Base-by-base conservation (phyloP, 495 filamentous ascomycete species). In the Xylaria nigripes region DNA sequence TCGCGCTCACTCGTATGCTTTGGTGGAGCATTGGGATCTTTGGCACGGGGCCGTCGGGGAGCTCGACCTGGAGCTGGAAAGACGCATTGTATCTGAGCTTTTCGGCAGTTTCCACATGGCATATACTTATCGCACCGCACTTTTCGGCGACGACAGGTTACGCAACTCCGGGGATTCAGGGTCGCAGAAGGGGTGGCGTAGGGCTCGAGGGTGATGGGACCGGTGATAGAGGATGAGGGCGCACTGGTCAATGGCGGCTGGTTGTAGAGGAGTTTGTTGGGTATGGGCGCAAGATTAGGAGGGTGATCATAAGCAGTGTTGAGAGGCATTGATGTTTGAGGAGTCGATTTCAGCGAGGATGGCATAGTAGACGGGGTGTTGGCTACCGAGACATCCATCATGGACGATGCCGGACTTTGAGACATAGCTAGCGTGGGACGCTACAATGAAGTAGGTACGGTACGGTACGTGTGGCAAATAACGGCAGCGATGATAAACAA, bases 31-130 rank as follows among this genome's bases (percentile, higher is more conserved):
- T 73, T 77, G 5, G 81, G 81, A 54, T 77, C 73, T 74, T 83
- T 70, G 45, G 76, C 73, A 59, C 86, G 77, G 46, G 82, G 74
- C 60, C 83, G 79, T 46, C 87, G 77, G 10, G 87, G 88, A 12
- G 90, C 89, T 49, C 90, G 76, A 15, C 87, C 89, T 0, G 89
- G 89, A 1, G 85, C 81, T 1, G 90, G 90, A 65, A 90, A 95
- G 24, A 90, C 71, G 68, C 90, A 96, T 63, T 89, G 83, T 53
- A 86, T 86, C 24, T 83, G 82, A 9, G 84, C 85, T 61, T 84
- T 84, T 45, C 78, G 77, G 68, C 90, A 96, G 62, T 96, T 94
- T 48, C 83, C 83, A 70, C 90, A 96, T 5, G 90, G 89, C 61
- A 76, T 76, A 41, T 81, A 74, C 68, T 95, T 95, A 72, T 96